Conservation (phyloP, 257 asterid species). For the Cynanchum wilfordii region DNA sequence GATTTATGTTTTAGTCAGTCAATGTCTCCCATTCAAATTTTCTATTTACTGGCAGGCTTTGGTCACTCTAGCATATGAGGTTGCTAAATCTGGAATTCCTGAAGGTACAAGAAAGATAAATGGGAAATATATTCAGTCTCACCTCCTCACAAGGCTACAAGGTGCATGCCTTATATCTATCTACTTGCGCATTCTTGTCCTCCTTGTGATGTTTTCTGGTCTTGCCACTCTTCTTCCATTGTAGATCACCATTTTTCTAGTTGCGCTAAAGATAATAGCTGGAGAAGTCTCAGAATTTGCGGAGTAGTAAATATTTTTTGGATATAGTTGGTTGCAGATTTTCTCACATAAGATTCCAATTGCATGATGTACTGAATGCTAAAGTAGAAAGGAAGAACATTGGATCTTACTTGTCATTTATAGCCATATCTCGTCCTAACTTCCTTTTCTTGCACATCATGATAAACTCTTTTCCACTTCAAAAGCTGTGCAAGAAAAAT, state of each 20-base stretch:
- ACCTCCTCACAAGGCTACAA: constrained; percentile 58
- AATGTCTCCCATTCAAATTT: background rate
- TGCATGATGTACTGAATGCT: background rate
- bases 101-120: constrained; percentile 74
- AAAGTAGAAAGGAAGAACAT: background rate
- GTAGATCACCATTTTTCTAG: background rate
- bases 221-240: background rate
- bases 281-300: background rate
- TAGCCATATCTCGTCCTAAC: background rate
- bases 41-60: constrained; percentile 49
- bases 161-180: constrained; percentile 32
- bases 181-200: background rate
- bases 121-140: constrained; percentile 82
- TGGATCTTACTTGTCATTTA: background rate
- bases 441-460: background rate
- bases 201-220: background rate
- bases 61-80: constrained; percentile 66
- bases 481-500: constrained; percentile 64
- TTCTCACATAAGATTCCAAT: background rate
- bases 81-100: constrained; percentile 57
- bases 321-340: background rate
- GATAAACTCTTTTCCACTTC: constrained; percentile 16
- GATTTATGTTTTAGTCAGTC: background rate
- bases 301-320: background rate
- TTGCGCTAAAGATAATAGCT: background rate